A percentile compares a stretch with the other conserved stretches of the same genome.
Conservation (phyloP, 441 rosid species). For the Populus hybrid region DNA sequence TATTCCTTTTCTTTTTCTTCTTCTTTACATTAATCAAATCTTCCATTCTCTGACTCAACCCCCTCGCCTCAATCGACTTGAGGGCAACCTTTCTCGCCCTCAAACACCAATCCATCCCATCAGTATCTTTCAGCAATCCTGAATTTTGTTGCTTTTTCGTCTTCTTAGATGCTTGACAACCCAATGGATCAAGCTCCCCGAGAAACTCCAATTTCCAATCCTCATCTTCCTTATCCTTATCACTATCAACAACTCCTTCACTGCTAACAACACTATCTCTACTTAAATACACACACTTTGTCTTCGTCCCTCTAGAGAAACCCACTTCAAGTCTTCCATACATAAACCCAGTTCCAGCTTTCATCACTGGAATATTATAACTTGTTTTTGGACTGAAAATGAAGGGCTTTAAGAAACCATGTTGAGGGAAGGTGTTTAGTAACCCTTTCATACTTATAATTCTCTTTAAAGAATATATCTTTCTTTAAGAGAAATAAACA, state of each 20-base stretch:
- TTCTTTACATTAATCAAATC: constrained; percentile 51
- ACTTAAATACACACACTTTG: constrained; percentile 24
- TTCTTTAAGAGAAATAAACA: constrained; percentile 6
- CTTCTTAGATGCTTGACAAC: constrained; percentile 55
- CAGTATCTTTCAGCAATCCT: constrained; percentile 45
- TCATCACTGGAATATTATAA: constrained; percentile 21
- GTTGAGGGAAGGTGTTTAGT: constrained; percentile 32
- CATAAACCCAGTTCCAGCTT: constrained; percentile 26
- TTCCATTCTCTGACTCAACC: constrained; percentile 49
- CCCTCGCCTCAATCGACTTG: constrained; percentile 70
- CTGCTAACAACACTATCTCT: constrained; percentile 19
- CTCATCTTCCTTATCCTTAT: constrained; percentile 25
- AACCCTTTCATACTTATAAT: constrained; percentile 34
- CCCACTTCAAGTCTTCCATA: constrained; percentile 17
- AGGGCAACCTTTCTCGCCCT: constrained; percentile 79
- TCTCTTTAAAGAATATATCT: not conserved
- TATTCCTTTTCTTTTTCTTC: constrained; percentile 43
- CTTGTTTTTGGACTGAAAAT: constrained; percentile 27
- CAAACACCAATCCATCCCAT: constrained; percentile 93
- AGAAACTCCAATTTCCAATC: constrained; percentile 79
- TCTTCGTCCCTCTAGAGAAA: constrained; percentile 17
- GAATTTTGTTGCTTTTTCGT: constrained; percentile 47
- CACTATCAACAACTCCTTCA: constrained; percentile 19
- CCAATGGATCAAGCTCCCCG: constrained; percentile 69
- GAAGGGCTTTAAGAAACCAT: constrained; percentile 31